Evolutionary conservation across 495 filamentous ascomycete genomes (phyloP), one percentile per base, ranked within the genome.

Genomic region (Daldinia vernicosa): DNA sequence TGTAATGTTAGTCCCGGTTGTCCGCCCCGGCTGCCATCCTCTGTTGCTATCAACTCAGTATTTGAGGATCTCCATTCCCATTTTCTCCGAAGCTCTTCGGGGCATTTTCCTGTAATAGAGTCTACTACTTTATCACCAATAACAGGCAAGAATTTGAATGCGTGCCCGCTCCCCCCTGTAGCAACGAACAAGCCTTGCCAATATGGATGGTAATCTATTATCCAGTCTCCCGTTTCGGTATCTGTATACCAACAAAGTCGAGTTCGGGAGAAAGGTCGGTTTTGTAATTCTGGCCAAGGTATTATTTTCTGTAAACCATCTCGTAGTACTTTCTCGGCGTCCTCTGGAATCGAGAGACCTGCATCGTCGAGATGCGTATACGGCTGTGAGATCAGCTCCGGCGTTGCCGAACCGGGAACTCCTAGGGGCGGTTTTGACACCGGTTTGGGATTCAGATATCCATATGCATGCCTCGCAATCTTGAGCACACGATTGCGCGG

Each of bases 181-280:
- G 92, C 91, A 14, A 98, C 74, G 78, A 97, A 94, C 19, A 97
- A 80, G 12, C 87, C 85, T 26, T 84, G 72, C 75, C 88, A 87
- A 8, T 78, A 74, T 0, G 93, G 93, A 67, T 95, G 92, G 67
- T 91, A 92, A 60, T 88, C 85, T 63, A 97, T 85, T 32, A 97
- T 81, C 81, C 94, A 97, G 77, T 97, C 91, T 6, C 88, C 92
- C 15, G 85, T 88, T 7, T 91, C 85, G 14, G 93, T 96, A 82
- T 97, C 94, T 6, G 86, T 89, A 70, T 98, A 97, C 92, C 92
- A 97, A 77, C 94, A 99, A 45, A 98, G 80, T 17, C 92, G 83
- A n/a, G 89, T 93, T 14, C 81, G 77, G 37, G 80, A 75, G 72
- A 94, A 97, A 0, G 88, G 86, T 33, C 93, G 78, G 27, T 89